phyloP scores from a whole-genome alignment of 345 rosid genomes.

The Anastatica hierochuntica region DNA sequence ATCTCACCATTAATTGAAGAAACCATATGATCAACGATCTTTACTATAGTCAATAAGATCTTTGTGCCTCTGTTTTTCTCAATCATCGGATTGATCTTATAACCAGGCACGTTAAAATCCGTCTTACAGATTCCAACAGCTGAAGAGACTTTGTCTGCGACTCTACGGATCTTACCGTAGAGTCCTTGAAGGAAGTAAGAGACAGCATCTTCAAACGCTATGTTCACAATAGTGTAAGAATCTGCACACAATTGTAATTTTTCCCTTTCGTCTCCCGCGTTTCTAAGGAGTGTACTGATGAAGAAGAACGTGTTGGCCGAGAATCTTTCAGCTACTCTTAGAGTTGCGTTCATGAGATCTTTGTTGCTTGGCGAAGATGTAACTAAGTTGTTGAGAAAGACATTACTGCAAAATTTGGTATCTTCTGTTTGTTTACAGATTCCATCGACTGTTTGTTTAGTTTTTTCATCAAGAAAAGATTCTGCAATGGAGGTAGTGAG shows the following conservation, averaged over 20 bases:
- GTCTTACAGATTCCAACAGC: too few relatives aligned
- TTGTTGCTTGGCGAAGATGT: constrained; percentile 10
- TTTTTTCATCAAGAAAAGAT: neutral
- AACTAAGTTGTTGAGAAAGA: neutral
- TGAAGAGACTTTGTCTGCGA: neutral
- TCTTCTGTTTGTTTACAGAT: constrained; percentile 21
- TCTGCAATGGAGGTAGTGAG: neutral
- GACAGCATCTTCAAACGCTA: neutral
- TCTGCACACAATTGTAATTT: constrained; percentile 18
- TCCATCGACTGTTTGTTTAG: neutral
- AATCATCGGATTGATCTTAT: too few relatives aligned
- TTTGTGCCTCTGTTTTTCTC: too few relatives aligned
- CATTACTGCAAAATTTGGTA: neutral
- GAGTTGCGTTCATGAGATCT: constrained; percentile 20
- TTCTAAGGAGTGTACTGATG: constrained; percentile 19
- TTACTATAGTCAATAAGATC: too few relatives aligned
- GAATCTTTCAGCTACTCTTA: constrained; percentile 6
- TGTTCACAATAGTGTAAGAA: constrained; percentile 12
- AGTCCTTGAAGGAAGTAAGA: neutral
- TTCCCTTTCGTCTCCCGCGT: constrained; percentile 19
- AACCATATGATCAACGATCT: neutral
- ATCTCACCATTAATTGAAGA: too few relatives aligned
- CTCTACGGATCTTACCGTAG: neutral
- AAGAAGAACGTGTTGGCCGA: constrained; percentile 11
- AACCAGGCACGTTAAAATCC: too few relatives aligned